These are phyloP conservation scores for Ceratobasidium sp. DNA, from an alignment of 1,284 basidiomycete genomes.

Conservation along the genomic window DNA sequence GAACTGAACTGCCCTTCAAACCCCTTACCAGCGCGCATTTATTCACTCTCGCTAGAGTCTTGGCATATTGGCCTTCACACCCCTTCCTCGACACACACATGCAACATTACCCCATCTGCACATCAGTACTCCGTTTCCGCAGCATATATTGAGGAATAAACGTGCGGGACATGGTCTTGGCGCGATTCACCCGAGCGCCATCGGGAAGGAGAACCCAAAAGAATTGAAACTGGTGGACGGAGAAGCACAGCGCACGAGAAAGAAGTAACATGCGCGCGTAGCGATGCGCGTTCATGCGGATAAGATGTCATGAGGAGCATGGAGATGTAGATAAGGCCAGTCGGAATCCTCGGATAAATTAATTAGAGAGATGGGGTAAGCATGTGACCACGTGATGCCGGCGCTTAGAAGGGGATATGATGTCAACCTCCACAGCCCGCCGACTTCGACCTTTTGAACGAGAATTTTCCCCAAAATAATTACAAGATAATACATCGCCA, in stretches of 20 bases:
- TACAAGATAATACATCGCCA: background rate
- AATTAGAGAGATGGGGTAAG: constrained; percentile 21
- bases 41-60: background rate
- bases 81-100: constrained; percentile 17
- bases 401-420: background rate
- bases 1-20: background rate
- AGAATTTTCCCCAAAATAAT: background rate
- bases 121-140: background rate
- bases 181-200: constrained; percentile 23
- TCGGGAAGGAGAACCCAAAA: constrained; percentile 21
- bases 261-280: constrained; percentile 20
- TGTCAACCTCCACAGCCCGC: constrained; percentile 17
- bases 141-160: constrained; percentile 25
- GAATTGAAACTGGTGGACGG: background rate
- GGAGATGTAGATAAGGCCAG: constrained; percentile 18
- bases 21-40: constrained; percentile 14
- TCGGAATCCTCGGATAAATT: constrained; percentile 17
- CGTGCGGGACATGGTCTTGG: constrained; percentile 28
- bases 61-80: constrained; percentile 1
- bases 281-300: constrained; percentile 35
- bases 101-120: constrained; percentile 12
- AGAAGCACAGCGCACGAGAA: background rate
- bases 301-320: constrained; percentile 19
- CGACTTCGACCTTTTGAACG: background rate
- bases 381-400: constrained; percentile 6